Base-by-base conservation (phyloP, 2,329 filamentous ascomycete species). In the Cordyceps farinosa region DNA sequence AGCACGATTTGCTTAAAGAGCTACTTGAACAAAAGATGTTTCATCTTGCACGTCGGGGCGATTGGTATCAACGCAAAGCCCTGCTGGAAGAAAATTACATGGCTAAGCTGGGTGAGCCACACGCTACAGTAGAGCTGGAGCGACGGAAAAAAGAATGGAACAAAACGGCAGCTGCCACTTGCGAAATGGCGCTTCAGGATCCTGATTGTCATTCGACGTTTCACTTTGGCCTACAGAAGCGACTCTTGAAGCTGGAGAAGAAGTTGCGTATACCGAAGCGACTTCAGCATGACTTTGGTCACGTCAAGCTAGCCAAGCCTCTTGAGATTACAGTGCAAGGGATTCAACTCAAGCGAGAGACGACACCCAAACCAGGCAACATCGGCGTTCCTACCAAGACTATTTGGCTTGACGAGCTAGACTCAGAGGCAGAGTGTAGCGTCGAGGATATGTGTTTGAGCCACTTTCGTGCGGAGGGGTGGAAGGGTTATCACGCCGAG, bases 1-100 rank as follows among this genome's bases (percentile, higher is more conserved):
- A 99, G 71, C 87, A 97, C 71, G 78, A 82, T 2, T 77, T 97
- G 0, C 78, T 97, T 1, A 81, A 77, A 0, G 90, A 95, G 70
- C 82, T 99, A 3, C 84, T 99, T 0, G 77, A 78, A 3, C 95
- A 99, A 72, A 84, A 84, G 5, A 82, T 97, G 0, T 98, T 98
- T 70, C 93, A 98, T 70, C 82, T 90, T 50, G 87, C 92, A 1
- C 85, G 93, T 34, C 86, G 95, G 48, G 95, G 95, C 0, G 86
- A 88, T 0, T 99, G 95, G 95, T 98, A 98, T 73, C 93, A 97
- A 72, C 90, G 95, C 27, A 97, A 96, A 76, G 95, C 94, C 1
- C 79, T 99, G 1, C 76, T 99, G 2, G 95, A 99, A 77, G 95
- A 99, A 73, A 92, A 96, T 72, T 98, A 99, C 74, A 93, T 98